These are phyloP conservation scores for Datisca glomerata DNA, from an alignment of 306 rosid genomes.

Conservation along the genomic window DNA sequence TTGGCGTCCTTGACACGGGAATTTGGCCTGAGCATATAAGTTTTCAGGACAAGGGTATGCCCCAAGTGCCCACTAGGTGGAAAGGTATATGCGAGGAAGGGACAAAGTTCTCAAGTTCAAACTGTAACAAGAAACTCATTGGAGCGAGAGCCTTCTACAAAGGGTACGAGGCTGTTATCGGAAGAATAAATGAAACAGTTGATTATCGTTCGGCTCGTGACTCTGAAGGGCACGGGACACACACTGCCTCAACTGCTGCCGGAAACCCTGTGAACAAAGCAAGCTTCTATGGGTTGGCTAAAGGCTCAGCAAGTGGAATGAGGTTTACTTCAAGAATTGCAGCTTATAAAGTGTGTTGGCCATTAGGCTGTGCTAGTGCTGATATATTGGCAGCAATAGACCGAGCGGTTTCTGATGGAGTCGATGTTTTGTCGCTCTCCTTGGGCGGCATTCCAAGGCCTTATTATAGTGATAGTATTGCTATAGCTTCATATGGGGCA, in stretches of 20 bases:
- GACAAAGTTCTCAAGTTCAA: conserved; percentile 33
- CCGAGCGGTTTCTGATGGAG: conserved; percentile 58
- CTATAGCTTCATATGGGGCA: conserved; percentile 64
- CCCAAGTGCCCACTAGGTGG: conserved; percentile 43
- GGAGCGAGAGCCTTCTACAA: conserved; percentile 45
- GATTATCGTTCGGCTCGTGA: conserved; percentile 50
- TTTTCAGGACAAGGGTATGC: conserved; percentile 35
- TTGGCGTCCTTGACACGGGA: conserved; percentile 57
- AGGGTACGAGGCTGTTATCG: conserved; percentile 43
- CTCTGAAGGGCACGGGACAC: conserved; percentile 60
- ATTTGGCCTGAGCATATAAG: conserved; percentile 74
- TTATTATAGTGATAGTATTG: conserved; percentile 34
- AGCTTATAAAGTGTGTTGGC: conserved; percentile 72
- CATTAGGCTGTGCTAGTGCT: conserved; percentile 41
- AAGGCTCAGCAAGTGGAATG: conserved; percentile 52
- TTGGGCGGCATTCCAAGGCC: conserved; percentile 41
- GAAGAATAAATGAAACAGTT: conserved; percentile 32
- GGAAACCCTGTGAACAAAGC: conserved; percentile 36
- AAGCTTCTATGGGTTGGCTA: conserved; percentile 31
- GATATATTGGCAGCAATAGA: conserved; percentile 60
- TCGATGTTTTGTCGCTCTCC: conserved; percentile 59
- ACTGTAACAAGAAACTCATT: conserved; percentile 62
- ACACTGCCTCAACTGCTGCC: conserved; percentile 67
- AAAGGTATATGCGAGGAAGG: conserved; percentile 58
- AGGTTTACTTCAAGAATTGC: conserved; percentile 56